Percentiles rank a stretch among this genome's conserved stretches.
Conservation (phyloP, 805 yeast species). For the Komagataella kurtzmanii region DNA sequence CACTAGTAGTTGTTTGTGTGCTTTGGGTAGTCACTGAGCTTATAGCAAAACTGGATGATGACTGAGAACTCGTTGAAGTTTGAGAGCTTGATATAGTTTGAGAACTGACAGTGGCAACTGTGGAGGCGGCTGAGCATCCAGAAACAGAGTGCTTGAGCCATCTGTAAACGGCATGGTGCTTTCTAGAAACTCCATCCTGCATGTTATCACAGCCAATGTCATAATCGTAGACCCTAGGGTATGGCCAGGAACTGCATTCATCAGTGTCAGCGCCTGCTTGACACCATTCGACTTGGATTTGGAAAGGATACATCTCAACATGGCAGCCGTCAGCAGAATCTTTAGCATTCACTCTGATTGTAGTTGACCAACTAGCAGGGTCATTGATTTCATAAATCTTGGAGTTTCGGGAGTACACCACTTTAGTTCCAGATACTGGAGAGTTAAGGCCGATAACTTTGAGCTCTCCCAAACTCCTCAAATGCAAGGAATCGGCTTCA, state of each 20-base stretch:
- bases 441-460: constrained; percentile 16
- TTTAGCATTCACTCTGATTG: constrained; percentile 11
- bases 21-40: not conserved
- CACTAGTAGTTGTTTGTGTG: not conserved
- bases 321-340: constrained; percentile 3
- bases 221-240: not conserved
- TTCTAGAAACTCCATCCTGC: not conserved
- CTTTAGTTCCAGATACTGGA: constrained; percentile 10
- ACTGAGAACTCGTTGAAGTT: not conserved
- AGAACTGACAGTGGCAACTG: not conserved
- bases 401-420: constrained; percentile 13
- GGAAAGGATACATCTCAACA: constrained; percentile 13
- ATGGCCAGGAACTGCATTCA: not conserved
- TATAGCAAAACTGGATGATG: not conserved
- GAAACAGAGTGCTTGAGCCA: not conserved
- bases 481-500: constrained; percentile 5
- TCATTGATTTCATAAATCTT: constrained; percentile 8
- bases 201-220: not conserved
- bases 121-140: not conserved
- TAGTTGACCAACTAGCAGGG: constrained; percentile 15
- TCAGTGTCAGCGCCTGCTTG: not conserved
- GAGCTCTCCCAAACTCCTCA: constrained; percentile 11
- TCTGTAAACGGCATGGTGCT: not conserved
- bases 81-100: not conserved
- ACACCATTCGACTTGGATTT: constrained; percentile 17